Conservation (phyloP, 2,329 filamentous ascomycete species). For the Xylaria multiplex region DNA sequence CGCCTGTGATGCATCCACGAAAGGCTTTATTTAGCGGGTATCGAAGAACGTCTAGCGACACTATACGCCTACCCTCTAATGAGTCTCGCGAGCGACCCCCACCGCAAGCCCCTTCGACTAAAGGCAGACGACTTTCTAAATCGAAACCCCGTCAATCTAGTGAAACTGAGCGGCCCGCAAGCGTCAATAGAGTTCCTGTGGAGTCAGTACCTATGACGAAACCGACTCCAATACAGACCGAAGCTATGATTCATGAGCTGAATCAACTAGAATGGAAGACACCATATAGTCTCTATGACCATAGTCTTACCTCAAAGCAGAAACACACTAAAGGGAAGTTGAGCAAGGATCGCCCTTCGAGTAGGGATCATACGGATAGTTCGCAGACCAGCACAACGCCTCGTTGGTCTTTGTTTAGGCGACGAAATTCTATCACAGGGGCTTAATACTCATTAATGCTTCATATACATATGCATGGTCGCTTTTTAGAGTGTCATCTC, state of each 20-base stretch:
- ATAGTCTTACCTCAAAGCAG: constrained; percentile 16
- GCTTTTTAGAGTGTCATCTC: background rate
- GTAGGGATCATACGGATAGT: constrained; percentile 9
- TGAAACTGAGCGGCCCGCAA: constrained; percentile 28
- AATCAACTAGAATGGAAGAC: constrained; percentile 22
- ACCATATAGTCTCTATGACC: constrained; percentile 14
- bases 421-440: constrained; percentile 29
- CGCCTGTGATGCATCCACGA: constrained; percentile 20
- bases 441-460: constrained; percentile 9
- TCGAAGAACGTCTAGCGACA: constrained; percentile 30
- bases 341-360: constrained; percentile 30
- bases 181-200: constrained; percentile 23
- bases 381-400: constrained; percentile 6
- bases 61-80: constrained; percentile 22
- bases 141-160: constrained; percentile 22
- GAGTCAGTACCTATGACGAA: constrained; percentile 27
- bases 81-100: constrained; percentile 13
- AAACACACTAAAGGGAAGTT: constrained; percentile 27
- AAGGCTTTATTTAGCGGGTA: constrained; percentile 30
- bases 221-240: constrained; percentile 21
- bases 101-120: constrained; percentile 28
- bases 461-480: background rate
- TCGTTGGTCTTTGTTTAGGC: constrained; percentile 36
- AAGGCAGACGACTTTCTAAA: constrained; percentile 42
- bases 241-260: constrained; percentile 27